phyloP scores from a whole-genome alignment of 2,329 filamentous ascomycete genomes.

The Cladosporium sp. region DNA sequence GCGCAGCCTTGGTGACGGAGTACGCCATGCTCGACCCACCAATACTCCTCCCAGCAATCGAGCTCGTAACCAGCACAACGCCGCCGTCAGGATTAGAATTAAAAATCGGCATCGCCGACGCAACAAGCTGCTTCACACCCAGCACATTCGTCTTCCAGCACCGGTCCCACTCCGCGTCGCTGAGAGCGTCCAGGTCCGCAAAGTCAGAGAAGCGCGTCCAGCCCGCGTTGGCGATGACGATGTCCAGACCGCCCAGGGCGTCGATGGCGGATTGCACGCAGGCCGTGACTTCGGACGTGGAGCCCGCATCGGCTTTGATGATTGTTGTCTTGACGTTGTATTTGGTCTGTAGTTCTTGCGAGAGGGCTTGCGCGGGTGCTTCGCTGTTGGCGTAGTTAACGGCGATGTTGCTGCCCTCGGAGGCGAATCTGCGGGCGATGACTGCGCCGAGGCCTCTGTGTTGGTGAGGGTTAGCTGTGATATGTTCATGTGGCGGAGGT shows the following conservation, averaged over 20 bases:
- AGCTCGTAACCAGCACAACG: constrained; percentile 60
- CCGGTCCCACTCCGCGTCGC: constrained; percentile 61
- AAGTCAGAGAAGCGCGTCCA: constrained; percentile 60
- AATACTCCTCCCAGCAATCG: constrained; percentile 52
- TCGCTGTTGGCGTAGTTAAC: constrained; percentile 68
- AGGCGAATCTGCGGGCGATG: constrained; percentile 63
- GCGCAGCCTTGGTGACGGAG: constrained; percentile 71
- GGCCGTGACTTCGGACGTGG: constrained; percentile 53
- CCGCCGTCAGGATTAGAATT: constrained; percentile 60
- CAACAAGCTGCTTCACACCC: constrained; percentile 47
- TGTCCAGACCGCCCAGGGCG: constrained; percentile 66
- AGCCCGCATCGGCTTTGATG: constrained; percentile 64
- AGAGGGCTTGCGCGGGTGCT: constrained; percentile 56
- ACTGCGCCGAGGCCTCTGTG: constrained; percentile 68
- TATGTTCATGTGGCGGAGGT: background rate
- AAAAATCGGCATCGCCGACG: constrained; percentile 56
- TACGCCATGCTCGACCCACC: constrained; percentile 64
- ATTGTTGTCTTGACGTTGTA: constrained; percentile 51
- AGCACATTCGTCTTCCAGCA: constrained; percentile 62
- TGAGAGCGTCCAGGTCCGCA: constrained; percentile 54
- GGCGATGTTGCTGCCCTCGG: constrained; percentile 63
- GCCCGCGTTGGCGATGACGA: constrained; percentile 72
- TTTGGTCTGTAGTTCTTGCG: constrained; percentile 50
- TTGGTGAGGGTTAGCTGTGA: constrained; percentile 1
- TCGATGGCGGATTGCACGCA: constrained; percentile 58